Conservation (phyloP, 2,329 filamentous ascomycete genomes). For the Xylariaceae sp. region DNA sequence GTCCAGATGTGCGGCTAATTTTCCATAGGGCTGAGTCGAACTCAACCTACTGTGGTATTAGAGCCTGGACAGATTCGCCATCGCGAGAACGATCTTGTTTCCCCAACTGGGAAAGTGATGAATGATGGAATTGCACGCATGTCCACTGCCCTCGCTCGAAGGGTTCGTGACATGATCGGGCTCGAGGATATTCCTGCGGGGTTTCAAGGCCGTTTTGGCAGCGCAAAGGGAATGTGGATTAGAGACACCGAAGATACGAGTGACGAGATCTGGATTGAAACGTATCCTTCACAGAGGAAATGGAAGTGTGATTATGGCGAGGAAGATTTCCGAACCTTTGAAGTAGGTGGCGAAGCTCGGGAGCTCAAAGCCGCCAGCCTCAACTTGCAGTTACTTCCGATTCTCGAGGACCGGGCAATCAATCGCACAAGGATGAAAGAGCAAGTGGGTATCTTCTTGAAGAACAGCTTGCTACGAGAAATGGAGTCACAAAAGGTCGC, state of each 20-base stretch:
- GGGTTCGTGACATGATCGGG: slow-evolving; percentile 48
- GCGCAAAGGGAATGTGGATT: slow-evolving; percentile 74
- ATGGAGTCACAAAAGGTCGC: slow-evolving; percentile 49
- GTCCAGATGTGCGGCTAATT: slow-evolving; percentile 4
- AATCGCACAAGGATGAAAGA: slow-evolving; percentile 41
- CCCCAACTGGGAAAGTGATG: slow-evolving; percentile 47
- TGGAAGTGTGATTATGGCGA: slow-evolving; percentile 53
- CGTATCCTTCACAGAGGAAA: slow-evolving; percentile 65
- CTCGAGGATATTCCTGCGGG: slow-evolving; percentile 55
- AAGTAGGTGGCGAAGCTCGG: slow-evolving; percentile 51
- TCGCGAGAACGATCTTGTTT: slow-evolving; percentile 35
- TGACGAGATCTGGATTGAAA: slow-evolving; percentile 60
- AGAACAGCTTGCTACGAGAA: slow-evolving; percentile 46
- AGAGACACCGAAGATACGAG: slow-evolving; percentile 48
- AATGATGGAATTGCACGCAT: slow-evolving; percentile 65
- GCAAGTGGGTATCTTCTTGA: slow-evolving; percentile 47
- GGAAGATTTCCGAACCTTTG: slow-evolving; percentile 57
- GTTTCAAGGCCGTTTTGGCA: slow-evolving; percentile 67
- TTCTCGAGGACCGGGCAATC: slow-evolving; percentile 59
- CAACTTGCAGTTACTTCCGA: slow-evolving; percentile 65
- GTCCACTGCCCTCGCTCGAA: slow-evolving; percentile 54
- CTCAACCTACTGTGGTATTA: slow-evolving; percentile 43
- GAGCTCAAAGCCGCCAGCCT: slow-evolving; percentile 50
- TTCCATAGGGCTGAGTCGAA: slow-evolving; percentile 48
- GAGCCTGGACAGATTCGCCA: slow-evolving; percentile 43